Percentiles rank a stretch among this genome's conserved stretches.
Conservation (phyloP, 768 basidiomycete genomes). For the Phlebiopsis gigantea region DNA sequence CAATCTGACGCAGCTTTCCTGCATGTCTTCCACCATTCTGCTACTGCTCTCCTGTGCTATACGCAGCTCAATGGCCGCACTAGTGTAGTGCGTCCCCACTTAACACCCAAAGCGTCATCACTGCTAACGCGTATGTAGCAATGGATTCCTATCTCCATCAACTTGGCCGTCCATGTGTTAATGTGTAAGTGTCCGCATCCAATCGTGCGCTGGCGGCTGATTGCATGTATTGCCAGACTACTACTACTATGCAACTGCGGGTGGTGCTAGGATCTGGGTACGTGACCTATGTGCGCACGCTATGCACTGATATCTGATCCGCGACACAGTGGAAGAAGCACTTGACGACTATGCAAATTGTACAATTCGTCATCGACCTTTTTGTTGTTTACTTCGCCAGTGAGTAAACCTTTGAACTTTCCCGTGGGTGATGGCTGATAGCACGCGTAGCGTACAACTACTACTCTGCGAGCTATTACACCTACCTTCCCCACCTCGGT, state of each 20-base stretch:
- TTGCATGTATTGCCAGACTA: conserved; percentile 58
- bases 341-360: conserved; percentile 93
- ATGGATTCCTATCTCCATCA: conserved; percentile 91
- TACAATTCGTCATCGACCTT: conserved; percentile 92
- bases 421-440: not conserved
- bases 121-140: conserved; percentile 63
- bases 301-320: not conserved
- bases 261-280: conserved; percentile 96
- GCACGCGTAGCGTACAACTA: conserved; percentile 64
- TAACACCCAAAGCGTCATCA: no score
- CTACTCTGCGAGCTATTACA: conserved; percentile 62
- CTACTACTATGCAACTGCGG: conserved; percentile 98
- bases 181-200: conserved; percentile 70
- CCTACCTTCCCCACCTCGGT: conserved; percentile 59
- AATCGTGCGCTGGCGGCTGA: not conserved
- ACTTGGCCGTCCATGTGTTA: conserved; percentile 89
- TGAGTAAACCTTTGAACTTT: conserved; percentile 38
- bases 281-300: conserved; percentile 14
- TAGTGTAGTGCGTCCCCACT: conserved; percentile 67
- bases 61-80: conserved; percentile 93
- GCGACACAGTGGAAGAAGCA: conserved; percentile 92
- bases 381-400: conserved; percentile 92
- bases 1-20: conserved; percentile 64
- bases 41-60: conserved; percentile 92
- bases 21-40: conserved; percentile 99